Evolutionary conservation across 2,329 filamentous ascomycete species (phyloP).

Genomic region (Penicillium frequentans): DNA sequence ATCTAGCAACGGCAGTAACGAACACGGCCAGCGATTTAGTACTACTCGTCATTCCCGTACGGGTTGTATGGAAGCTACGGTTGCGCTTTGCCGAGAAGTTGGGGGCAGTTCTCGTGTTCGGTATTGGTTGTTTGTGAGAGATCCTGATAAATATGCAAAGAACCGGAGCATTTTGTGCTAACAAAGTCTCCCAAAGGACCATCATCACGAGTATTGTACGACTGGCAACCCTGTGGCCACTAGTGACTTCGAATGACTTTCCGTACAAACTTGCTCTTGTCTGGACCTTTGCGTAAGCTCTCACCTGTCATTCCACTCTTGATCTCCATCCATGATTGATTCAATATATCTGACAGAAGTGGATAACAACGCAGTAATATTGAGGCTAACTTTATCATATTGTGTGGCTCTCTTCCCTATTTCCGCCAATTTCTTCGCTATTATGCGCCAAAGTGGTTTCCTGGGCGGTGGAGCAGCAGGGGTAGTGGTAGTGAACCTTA

Average conservation of each 20-base stretch:
- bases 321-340: neutral
- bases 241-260: neutral
- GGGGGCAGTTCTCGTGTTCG: neutral
- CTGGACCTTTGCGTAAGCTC: neutral
- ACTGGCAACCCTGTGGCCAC: neutral
- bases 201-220: neutral
- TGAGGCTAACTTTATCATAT: neutral
- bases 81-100: neutral
- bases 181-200: neutral
- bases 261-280: neutral
- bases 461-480: neutral
- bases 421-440: neutral
- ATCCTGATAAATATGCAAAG: neutral
- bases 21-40: neutral
- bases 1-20: neutral
- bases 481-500: neutral
- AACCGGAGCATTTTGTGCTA: neutral
- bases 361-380: neutral
- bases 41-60: neutral
- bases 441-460: neutral
- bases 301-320: neutral
- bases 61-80: neutral
- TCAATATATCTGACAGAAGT: neutral
- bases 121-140: neutral
- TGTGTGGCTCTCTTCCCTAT: neutral